These are phyloP conservation scores for Dichotomopilus funicola DNA, from an alignment of 2,329 filamentous ascomycete genomes.

Conservation along the genomic window DNA sequence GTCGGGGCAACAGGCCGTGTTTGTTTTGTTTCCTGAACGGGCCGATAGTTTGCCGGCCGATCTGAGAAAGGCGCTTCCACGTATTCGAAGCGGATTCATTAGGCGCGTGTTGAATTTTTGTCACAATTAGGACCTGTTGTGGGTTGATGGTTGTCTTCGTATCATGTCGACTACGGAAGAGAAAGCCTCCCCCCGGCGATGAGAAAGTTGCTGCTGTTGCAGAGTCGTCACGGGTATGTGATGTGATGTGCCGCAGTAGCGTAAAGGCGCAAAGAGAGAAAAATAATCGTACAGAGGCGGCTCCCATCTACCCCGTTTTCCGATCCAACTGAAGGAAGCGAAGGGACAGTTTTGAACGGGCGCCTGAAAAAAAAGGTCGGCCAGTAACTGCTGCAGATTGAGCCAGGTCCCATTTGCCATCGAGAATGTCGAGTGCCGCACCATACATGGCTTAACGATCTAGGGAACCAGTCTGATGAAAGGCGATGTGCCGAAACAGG, in stretches of 20 bases:
- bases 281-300: conserved; percentile 27
- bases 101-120: conserved; percentile 2
- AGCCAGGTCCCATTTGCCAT: conserved; percentile 21
- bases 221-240: conserved; percentile 10
- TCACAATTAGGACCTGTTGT: conserved; percentile 14
- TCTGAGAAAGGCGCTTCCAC: conserved; percentile 4
- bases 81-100: conserved; percentile 6
- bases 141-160: conserved; percentile 13
- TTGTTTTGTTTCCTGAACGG: conserved; percentile 2
- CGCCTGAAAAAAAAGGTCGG: conserved; percentile 23
- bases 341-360: conserved; percentile 15
- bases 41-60: conserved; percentile 11
- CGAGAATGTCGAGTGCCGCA: conserved; percentile 22
- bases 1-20: neutral
- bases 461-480: conserved; percentile 19
- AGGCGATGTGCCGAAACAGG: conserved; percentile 23
- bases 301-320: conserved; percentile 24
- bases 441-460: conserved; percentile 22
- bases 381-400: conserved; percentile 24
- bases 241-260: conserved; percentile 12
- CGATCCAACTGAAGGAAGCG: conserved; percentile 19
- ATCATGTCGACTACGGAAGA: conserved; percentile 18
- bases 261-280: conserved; percentile 14
- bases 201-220: conserved; percentile 8
- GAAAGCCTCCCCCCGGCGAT: conserved; percentile 1